Conservation (phyloP, 176 grass and related monocot species). For the Rhynchospora tenuis region DNA sequence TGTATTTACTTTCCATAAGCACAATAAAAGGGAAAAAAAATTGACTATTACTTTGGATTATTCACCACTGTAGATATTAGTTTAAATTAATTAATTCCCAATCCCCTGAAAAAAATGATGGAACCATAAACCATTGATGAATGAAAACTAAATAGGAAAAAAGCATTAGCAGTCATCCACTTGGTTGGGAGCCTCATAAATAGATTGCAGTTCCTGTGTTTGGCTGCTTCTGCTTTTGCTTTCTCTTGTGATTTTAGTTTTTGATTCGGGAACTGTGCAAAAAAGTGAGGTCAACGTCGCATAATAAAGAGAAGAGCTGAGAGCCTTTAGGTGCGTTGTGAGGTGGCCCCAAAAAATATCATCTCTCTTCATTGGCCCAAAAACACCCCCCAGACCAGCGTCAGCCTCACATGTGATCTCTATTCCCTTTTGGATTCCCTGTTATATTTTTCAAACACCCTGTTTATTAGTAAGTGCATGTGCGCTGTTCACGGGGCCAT, state of each 20-base stretch:
- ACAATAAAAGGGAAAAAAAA: not conserved
- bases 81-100: not conserved
- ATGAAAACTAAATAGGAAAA: not conserved
- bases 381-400: not conserved
- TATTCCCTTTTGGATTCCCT: not conserved
- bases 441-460: not conserved
- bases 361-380: not conserved
- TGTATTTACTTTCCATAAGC: not conserved
- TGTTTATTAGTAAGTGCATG: not conserved
- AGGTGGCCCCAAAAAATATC: slow-evolving; percentile 24
- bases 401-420: slow-evolving; percentile 18
- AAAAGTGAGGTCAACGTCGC: not conserved
- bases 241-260: not conserved
- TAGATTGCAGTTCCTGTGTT: not conserved
- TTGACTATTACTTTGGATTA: not conserved
- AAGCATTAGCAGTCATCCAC: not conserved
- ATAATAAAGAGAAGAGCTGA: slow-evolving; percentile 8
- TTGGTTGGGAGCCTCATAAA: not conserved
- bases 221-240: not conserved
- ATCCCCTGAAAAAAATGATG: not conserved
- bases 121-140: not conserved
- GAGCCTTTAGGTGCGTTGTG: slow-evolving; percentile 1
- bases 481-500: not conserved
- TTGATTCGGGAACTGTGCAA: not conserved
- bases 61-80: not conserved